Percentiles rank a stretch among this genome's conserved stretches.
Conservation (phyloP, 2,329 filamentous ascomycete genomes). For the Stagonosporopsis vannaccii region DNA sequence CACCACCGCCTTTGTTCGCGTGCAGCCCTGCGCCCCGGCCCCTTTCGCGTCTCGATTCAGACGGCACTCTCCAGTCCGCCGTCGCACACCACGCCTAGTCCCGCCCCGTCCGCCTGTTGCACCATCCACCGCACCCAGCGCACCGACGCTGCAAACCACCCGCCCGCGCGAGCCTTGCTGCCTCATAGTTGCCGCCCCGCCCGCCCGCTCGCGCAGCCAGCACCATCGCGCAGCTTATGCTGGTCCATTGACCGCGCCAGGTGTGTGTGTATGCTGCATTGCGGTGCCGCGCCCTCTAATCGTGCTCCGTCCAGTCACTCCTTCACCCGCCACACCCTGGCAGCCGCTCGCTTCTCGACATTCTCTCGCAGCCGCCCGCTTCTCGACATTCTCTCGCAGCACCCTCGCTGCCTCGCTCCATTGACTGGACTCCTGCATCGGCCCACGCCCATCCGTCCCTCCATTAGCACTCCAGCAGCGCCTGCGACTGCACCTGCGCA, state of each 20-base stretch:
- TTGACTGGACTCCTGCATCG: constrained; percentile 46
- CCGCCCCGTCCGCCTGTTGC: constrained; percentile 33
- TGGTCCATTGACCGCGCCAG: constrained; percentile 39
- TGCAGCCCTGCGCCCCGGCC: constrained; percentile 18
- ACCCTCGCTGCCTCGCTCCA: constrained; percentile 37
- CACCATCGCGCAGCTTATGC: constrained; percentile 39
- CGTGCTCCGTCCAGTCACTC: constrained; percentile 10
- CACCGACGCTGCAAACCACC: constrained; percentile 19
- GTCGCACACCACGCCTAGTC: constrained; percentile 26
- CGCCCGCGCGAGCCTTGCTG: constrained; percentile 19
- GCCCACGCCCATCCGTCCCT: constrained; percentile 40
- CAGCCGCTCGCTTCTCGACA: constrained; percentile 53
- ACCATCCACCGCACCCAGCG: constrained; percentile 20
- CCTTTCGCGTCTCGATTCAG: constrained; percentile 7
- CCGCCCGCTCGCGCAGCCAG: constrained; percentile 20
- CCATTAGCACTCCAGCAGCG: constrained; percentile 33
- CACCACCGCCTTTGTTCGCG: not conserved
- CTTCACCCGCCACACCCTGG: constrained; percentile 44
- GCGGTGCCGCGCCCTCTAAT: constrained; percentile 1
- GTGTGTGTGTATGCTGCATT: constrained; percentile 27
- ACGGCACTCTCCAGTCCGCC: constrained; percentile 19
- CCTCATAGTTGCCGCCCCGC: constrained; percentile 22
- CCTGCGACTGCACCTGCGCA: constrained; percentile 29
- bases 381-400: constrained; percentile 30
- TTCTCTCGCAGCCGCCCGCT: constrained; percentile 30